A percentile compares a stretch with the other conserved stretches of the same genome.
Conservation (phyloP, 2,329 filamentous ascomycete species). For the Arthrocladium fulminans region DNA sequence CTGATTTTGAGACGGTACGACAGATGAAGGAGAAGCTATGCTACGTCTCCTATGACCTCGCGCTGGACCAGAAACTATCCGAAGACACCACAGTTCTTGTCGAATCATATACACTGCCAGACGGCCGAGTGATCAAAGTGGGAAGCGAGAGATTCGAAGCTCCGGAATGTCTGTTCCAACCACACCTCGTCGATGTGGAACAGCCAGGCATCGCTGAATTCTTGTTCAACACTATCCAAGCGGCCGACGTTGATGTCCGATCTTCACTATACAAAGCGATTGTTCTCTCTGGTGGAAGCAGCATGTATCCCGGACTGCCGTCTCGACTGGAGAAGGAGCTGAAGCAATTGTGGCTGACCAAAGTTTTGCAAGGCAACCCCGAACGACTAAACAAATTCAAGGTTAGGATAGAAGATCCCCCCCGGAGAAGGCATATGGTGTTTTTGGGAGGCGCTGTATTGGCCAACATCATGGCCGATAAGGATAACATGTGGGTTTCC, state of each 20-base stretch:
- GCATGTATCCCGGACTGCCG: constrained; percentile 96
- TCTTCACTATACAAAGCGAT: constrained; percentile 94
- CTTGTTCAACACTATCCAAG: constrained; percentile 96
- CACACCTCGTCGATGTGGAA: constrained; percentile 93
- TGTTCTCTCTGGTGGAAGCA: constrained; percentile 89
- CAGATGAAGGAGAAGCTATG: constrained; percentile 99
- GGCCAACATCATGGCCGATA: constrained; percentile 98
- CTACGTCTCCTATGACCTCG: constrained; percentile 97
- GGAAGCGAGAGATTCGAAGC: constrained; percentile 97
- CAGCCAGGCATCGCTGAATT: constrained; percentile 95
- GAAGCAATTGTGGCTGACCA: constrained; percentile 96
- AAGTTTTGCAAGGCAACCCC: constrained; percentile 80
- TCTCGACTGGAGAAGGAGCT: constrained; percentile 95
- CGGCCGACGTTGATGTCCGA: constrained; percentile 89
- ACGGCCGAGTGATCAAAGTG: constrained; percentile 90
- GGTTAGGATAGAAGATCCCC: constrained; percentile 96
- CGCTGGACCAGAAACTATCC: constrained; percentile 88
- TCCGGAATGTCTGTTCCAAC: constrained; percentile 96
- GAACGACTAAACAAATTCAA: constrained; percentile 97
- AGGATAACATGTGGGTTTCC: constrained; percentile 97
- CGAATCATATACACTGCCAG: constrained; percentile 93
- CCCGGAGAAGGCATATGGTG: constrained; percentile 96
- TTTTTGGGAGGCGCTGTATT: constrained; percentile 94
- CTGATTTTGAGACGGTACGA: constrained; percentile 96
- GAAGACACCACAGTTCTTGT: constrained; percentile 97